Conservation (phyloP, 2,329 filamentous ascomycete genomes). For the Tolypocladium guangdongense region DNA sequence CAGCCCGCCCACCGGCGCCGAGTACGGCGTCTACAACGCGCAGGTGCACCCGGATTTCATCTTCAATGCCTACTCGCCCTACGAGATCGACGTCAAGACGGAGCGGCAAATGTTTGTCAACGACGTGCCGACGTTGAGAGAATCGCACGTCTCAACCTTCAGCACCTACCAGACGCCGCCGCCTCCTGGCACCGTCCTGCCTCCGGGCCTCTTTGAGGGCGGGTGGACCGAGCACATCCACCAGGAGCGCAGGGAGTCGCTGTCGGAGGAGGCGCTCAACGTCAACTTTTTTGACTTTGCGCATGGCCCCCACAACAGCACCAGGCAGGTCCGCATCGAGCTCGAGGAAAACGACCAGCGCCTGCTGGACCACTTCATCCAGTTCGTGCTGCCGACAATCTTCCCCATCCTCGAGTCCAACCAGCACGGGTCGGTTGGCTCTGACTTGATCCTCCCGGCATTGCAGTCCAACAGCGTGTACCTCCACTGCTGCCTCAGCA, state of each 20-base stretch:
- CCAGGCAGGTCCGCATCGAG: slow-evolving; percentile 62
- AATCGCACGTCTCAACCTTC: slow-evolving; percentile 86
- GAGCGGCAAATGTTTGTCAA: slow-evolving; percentile 91
- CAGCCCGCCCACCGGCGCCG: slow-evolving; percentile 41
- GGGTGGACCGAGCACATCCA: slow-evolving; percentile 44
- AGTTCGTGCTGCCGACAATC: slow-evolving; percentile 75
- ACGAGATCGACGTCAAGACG: slow-evolving; percentile 93
- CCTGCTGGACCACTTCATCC: slow-evolving; percentile 82
- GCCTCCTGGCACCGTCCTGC: slow-evolving; percentile 54
- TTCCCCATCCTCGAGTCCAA: slow-evolving; percentile 90
- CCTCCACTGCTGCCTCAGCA: slow-evolving; percentile 89
- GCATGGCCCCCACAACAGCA: slow-evolving; percentile 51
- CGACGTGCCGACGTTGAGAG: slow-evolving; percentile 71
- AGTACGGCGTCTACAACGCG: slow-evolving; percentile 51
- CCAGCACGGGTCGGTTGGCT: slow-evolving; percentile 70
- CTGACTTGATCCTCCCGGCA: slow-evolving; percentile 76
- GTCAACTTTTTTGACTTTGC: slow-evolving; percentile 78
- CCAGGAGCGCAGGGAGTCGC: slow-evolving; percentile 46
- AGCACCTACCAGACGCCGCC: slow-evolving; percentile 81
- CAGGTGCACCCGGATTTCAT: slow-evolving; percentile 53
- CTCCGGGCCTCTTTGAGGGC: slow-evolving; percentile 47
- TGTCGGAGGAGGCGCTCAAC: slow-evolving; percentile 54
- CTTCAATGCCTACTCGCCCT: slow-evolving; percentile 57
- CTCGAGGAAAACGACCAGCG: slow-evolving; percentile 82
- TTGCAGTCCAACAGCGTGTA: slow-evolving; percentile 88